A percentile compares a stretch with the other conserved stretches of the same genome.
Evolutionary conservation across 345 rosid genomes (phyloP).

Genomic region (Hypericum perforatum): DNA sequence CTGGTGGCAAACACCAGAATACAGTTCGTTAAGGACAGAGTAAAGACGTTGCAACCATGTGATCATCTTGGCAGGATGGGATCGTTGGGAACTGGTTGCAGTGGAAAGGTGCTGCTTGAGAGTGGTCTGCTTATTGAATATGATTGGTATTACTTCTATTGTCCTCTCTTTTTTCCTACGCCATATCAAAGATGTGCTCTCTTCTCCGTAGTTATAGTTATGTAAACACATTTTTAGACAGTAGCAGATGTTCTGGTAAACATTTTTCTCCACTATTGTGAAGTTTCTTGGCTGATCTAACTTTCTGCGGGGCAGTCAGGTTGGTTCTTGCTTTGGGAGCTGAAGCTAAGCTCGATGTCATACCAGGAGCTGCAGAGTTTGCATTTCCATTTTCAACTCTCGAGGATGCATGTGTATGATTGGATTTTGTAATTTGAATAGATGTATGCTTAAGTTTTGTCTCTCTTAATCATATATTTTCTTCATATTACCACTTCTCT

Average conservation of each 20-base stretch:
- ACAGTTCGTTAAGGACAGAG: slow-evolving; percentile 68
- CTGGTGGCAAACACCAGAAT: slow-evolving; percentile 65
- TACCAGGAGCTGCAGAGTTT: slow-evolving; percentile 83
- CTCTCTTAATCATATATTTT: background rate
- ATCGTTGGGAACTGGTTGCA: slow-evolving; percentile 31
- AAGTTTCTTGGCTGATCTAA: slow-evolving; percentile 13
- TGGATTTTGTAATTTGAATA: background rate
- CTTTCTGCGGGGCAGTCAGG: slow-evolving; percentile 73
- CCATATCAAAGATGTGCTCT: no score
- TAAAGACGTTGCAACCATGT: slow-evolving; percentile 53
- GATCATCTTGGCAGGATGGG: slow-evolving; percentile 53
- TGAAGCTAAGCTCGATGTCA: slow-evolving; percentile 70
- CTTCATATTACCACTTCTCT: slow-evolving; percentile 1
- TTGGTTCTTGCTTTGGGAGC: slow-evolving; percentile 99
- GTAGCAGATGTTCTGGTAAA: no score
- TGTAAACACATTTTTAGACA: no score
- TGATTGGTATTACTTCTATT: slow-evolving; percentile 63
- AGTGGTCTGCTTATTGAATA: slow-evolving; percentile 74
- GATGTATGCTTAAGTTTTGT: background rate
- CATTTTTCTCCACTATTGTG: background rate
- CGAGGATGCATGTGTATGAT: slow-evolving; percentile 77
- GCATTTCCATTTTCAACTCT: slow-evolving; percentile 81
- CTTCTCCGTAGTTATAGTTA: no score
- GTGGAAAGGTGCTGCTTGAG: slow-evolving; percentile 82
- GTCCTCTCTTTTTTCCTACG: background rate